Percentiles rank a stretch among this genome's conserved stretches.
Evolutionary conservation across 345 rosid species (phyloP).

Genomic region (Syzygium grande): DNA sequence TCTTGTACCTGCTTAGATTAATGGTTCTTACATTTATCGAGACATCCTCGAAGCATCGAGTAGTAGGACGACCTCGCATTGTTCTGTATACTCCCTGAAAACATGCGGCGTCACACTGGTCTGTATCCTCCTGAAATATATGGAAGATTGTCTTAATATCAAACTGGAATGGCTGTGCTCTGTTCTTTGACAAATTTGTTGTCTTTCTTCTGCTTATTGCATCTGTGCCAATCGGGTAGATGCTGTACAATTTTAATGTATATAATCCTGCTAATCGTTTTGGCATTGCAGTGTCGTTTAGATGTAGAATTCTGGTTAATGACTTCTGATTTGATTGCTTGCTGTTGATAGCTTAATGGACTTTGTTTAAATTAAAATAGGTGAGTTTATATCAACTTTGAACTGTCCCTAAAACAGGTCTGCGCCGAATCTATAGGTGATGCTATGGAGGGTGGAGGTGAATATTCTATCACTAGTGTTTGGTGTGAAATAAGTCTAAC

Average conservation of each 20-base stretch:
- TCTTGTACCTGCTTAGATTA: slow-evolving; percentile 37
- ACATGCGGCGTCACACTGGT: neutral
- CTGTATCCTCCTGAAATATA: neutral
- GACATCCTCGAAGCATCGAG: neutral
- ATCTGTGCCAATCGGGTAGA: neutral
- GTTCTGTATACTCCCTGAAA: neutral
- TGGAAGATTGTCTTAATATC: neutral
- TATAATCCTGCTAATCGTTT: neutral
- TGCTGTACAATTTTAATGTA: neutral
- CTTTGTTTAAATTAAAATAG: neutral
- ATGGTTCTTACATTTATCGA: neutral
- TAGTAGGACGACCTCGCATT: neutral
- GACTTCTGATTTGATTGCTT: neutral
- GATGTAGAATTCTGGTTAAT: neutral
- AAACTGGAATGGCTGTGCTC: neutral
- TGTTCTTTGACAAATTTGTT: neutral
- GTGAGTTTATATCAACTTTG: neutral
- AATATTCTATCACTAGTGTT: neutral
- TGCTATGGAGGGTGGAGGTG: neutral
- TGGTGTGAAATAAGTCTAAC: neutral
- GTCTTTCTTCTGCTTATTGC: neutral
- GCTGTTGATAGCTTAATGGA: neutral
- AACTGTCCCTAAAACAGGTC: neutral
- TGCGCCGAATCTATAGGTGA: neutral
- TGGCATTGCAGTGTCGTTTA: neutral